Conservation (phyloP, 441 rosid species). For the Jatropha multifida region DNA sequence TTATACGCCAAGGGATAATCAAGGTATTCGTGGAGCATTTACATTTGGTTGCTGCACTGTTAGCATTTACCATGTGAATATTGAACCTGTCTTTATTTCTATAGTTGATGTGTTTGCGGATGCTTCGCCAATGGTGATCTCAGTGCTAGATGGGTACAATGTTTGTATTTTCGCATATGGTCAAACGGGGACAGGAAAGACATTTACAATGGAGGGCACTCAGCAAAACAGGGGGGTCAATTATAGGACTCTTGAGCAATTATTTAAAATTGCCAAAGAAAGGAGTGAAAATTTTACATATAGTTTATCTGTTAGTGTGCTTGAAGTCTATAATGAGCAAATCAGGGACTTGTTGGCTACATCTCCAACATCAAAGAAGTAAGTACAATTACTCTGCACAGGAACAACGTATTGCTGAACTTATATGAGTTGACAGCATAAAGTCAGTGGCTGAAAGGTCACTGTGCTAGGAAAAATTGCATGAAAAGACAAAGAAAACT, state of each 20-base stretch:
- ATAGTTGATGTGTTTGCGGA: slow-evolving; percentile 83
- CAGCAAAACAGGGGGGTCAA: slow-evolving; percentile 81
- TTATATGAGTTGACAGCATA: neutral
- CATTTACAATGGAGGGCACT: slow-evolving; percentile 95
- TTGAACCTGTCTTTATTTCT: slow-evolving; percentile 16
- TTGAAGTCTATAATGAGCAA: slow-evolving; percentile 95
- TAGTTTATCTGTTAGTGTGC: slow-evolving; percentile 74
- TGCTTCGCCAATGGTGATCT: slow-evolving; percentile 73
- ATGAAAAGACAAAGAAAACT: slow-evolving; percentile 20
- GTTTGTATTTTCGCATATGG: slow-evolving; percentile 97
- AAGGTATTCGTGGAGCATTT: slow-evolving; percentile 47
- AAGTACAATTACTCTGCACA: slow-evolving; percentile 15
- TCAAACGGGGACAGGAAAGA: slow-evolving; percentile 96
- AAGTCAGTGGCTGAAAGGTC: slow-evolving; percentile 14
- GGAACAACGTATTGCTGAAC: neutral
- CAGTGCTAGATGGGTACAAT: slow-evolving; percentile 89
- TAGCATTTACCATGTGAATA: neutral
- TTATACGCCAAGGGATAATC: slow-evolving; percentile 69
- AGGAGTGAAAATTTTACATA: slow-evolving; percentile 63
- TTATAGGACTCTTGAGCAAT: slow-evolving; percentile 72
- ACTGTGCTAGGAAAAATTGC: neutral
- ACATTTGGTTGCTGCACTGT: slow-evolving; percentile 2
- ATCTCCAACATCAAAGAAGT: slow-evolving; percentile 74
- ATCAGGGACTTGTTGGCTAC: slow-evolving; percentile 80
- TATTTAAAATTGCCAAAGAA: slow-evolving; percentile 65